Conservation (phyloP, 805 yeast genomes). For the Peterozyma toletana region DNA sequence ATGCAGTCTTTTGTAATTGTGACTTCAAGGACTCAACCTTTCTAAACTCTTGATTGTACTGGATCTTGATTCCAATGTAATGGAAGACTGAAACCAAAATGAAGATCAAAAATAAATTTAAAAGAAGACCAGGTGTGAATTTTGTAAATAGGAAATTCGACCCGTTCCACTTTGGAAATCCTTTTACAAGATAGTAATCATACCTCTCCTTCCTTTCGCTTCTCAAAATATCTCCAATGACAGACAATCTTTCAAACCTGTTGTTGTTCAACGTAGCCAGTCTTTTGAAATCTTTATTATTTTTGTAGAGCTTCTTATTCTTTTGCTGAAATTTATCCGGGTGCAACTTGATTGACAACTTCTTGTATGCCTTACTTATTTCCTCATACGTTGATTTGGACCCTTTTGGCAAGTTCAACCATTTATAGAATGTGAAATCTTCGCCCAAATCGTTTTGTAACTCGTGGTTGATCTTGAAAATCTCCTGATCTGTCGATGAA, state of each 20-base stretch:
- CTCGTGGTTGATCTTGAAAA: conserved; percentile 65
- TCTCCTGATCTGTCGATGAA: conserved; percentile 53
- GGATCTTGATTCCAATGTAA: conserved; percentile 44
- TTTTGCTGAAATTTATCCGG: conserved; percentile 67
- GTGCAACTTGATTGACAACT: conserved; percentile 64
- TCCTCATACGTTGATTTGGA: conserved; percentile 40
- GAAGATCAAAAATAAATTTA: conserved; percentile 44
- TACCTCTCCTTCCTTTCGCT: conserved; percentile 60
- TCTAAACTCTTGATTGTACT: conserved; percentile 47
- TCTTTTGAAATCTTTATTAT: conserved; percentile 17
- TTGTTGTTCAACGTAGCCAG: conserved; percentile 48
- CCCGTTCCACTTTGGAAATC: conserved; percentile 81
- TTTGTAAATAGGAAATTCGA: conserved; percentile 57
- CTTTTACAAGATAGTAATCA: conserved; percentile 75
- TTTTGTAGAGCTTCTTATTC: conserved; percentile 20
- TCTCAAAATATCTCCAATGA: conserved; percentile 69
- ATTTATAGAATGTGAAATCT: conserved; percentile 59
- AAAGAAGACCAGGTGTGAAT: conserved; percentile 58
- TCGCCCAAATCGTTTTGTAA: conserved; percentile 56
- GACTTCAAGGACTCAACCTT: conserved; percentile 45
- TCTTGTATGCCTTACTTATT: conserved; percentile 61
- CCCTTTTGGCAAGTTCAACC: conserved; percentile 44
- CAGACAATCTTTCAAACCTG: conserved; percentile 70
- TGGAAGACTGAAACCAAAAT: conserved; percentile 51
- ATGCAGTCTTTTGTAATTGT: conserved; percentile 46